Percentiles rank a stretch among this genome's conserved stretches.
These are phyloP conservation scores for Hyaloperonospora arabidopsidis DNA, from an alignment of 352 stramenopile species.

Conservation along the genomic window DNA sequence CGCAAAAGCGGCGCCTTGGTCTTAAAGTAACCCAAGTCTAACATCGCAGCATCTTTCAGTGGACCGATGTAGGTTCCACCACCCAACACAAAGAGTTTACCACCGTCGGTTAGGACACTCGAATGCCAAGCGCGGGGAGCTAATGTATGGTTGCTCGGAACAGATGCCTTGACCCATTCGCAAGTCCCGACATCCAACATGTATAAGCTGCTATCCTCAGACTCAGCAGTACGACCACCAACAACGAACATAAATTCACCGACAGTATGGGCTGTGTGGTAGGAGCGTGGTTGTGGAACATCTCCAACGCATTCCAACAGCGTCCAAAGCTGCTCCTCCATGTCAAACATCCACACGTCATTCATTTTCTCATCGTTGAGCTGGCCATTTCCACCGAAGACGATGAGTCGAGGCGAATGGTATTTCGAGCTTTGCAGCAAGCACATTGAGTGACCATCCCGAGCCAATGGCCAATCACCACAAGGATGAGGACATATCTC, in stretches of 20 bases:
- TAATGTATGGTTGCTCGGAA: constrained; percentile 26
- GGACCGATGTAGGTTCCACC: constrained; percentile 56
- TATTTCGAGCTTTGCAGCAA: constrained; percentile 7
- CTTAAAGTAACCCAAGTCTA: constrained; percentile 39
- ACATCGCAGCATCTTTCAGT: constrained; percentile 40
- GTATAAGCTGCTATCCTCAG: constrained; percentile 41
- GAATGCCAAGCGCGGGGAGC: constrained; percentile 58
- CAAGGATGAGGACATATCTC: constrained; percentile 6
- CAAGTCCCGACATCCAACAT: constrained; percentile 41
- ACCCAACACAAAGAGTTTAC: constrained; percentile 44
- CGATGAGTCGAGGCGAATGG: constrained; percentile 22
- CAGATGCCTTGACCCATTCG: constrained; percentile 41
- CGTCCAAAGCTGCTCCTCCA: constrained; percentile 29
- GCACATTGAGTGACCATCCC: constrained; percentile 62
- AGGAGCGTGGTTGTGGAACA: constrained; percentile 45
- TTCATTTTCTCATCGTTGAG: constrained; percentile 59
- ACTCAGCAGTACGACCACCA: constrained; percentile 42
- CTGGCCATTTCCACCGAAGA: constrained; percentile 71
- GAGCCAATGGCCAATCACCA: constrained; percentile 30
- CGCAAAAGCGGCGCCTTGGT: constrained; percentile 8
- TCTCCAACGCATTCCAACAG: constrained; percentile 34
- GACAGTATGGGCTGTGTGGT: constrained; percentile 54
- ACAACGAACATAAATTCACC: constrained; percentile 50
- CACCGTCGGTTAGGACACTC: constrained; percentile 33
- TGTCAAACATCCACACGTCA: constrained; percentile 62